phyloP scores from a whole-genome alignment of 768 basidiomycete genomes.

The Amyloporia xantha region DNA sequence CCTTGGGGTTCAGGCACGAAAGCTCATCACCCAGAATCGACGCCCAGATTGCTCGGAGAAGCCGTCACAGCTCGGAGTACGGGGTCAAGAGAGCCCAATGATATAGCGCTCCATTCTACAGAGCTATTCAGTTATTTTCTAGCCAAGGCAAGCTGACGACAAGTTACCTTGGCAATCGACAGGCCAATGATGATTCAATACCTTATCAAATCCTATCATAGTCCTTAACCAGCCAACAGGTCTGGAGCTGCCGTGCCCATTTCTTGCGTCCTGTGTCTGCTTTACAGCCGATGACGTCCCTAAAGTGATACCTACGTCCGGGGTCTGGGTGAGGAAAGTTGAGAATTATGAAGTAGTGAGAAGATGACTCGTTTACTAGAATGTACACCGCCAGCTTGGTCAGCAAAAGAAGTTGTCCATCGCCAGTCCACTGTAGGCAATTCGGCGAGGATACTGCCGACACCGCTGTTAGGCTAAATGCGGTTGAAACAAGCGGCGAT shows the following conservation, averaged over 20 bases:
- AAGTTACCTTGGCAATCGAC: constrained; percentile 34
- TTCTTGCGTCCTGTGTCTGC: constrained; percentile 23
- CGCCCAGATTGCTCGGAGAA: constrained; percentile 64
- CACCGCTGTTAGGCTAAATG: constrained; percentile 52
- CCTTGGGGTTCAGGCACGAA: background rate
- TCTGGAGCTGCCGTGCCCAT: constrained; percentile 18
- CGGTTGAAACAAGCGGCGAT: constrained; percentile 33
- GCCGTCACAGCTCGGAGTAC: constrained; percentile 48
- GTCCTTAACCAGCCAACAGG: constrained; percentile 67
- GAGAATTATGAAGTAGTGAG: constrained; percentile 6
- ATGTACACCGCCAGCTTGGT: constrained; percentile 65
- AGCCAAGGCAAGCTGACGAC: constrained; percentile 3
- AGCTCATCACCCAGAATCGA: constrained; percentile 49
- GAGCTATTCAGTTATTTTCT: too few relatives aligned
- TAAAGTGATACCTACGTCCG: constrained; percentile 66
- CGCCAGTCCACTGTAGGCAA: constrained; percentile 66
- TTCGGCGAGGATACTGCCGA: constrained; percentile 50
- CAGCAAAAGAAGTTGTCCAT: constrained; percentile 65
- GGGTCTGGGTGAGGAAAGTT: constrained; percentile 49
- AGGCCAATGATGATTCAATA: constrained; percentile 32
- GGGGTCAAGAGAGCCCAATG: constrained; percentile 69
- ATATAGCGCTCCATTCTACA: constrained; percentile 43
- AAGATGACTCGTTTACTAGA: too few relatives aligned
- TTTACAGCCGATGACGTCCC: constrained; percentile 46
- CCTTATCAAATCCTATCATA: constrained; percentile 55